A percentile compares a stretch with the other conserved stretches of the same genome.
Conservation (phyloP, 176 grass and related monocot genomes). For the Sorghum bicolor region Sorghum_bicolor_NCBIv3 NC_012870.2:71054501-71055000, state of each 20-base stretch:
- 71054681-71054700: not conserved
- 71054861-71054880: not conserved
- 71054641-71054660: not conserved
- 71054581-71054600: too few species aligned
- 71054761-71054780: not conserved
- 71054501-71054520: too few species aligned
- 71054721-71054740: not conserved
- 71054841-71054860: not conserved
- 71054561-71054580: too few species aligned
- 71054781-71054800: not conserved
- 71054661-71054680: too few species aligned
- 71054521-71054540: too few species aligned
- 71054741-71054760: conserved; percentile 9
- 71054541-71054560: too few species aligned
- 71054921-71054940: not conserved
- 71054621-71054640: not conserved
- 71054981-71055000: not conserved
- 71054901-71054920: not conserved
- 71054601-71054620: too few species aligned
- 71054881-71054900: not conserved
- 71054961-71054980: not conserved
- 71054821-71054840: conserved; percentile 5
- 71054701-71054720: not conserved
- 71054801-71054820: not conserved
- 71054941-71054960: not conserved